A percentile compares a stretch with the other conserved stretches of the same genome.
These are phyloP conservation scores for Candida smagusa DNA, from an alignment of 1,139 yeast genomes.

Conservation along the genomic window DNA sequence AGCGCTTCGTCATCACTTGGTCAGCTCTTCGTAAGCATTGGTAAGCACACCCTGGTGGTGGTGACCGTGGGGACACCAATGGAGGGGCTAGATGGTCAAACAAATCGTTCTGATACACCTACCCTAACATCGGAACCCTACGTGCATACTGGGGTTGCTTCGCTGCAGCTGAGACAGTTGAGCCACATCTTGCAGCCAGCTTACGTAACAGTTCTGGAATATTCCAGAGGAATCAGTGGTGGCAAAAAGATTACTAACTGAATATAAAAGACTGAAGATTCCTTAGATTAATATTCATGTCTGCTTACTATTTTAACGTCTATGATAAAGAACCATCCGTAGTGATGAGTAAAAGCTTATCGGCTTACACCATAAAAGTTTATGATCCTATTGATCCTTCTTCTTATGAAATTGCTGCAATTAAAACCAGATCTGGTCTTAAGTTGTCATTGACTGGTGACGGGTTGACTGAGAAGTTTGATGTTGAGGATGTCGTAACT, in stretches of 20 bases:
- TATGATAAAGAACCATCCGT: conserved; percentile 1
- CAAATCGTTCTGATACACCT: no score
- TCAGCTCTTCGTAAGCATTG: no score
- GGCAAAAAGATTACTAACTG: conserved; percentile 1
- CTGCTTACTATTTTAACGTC: no score
- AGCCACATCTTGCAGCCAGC: no score
- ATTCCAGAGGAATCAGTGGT: conserved; percentile 2
- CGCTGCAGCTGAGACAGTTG: no score
- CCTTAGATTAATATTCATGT: neutral
- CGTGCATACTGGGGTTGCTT: no score
- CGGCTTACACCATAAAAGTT: neutral
- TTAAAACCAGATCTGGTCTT: neutral
- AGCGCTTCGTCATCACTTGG: no score
- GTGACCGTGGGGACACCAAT: no score
- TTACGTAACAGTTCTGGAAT: neutral
- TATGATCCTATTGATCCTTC: conserved; percentile 1
- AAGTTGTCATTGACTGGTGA: conserved; percentile 3
- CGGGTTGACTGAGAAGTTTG: neutral
- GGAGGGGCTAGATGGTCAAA: no score
- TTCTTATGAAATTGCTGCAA: conserved; percentile 3
- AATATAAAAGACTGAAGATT: neutral
- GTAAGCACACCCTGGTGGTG: no score
- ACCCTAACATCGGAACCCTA: no score
- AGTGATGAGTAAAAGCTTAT: neutral
- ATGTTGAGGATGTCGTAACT: conserved; percentile 1